Evolutionary conservation across 345 rosid genomes (phyloP), one percentile per base, ranked within the genome.

Genomic region (Pistacia atlantica): DNA sequence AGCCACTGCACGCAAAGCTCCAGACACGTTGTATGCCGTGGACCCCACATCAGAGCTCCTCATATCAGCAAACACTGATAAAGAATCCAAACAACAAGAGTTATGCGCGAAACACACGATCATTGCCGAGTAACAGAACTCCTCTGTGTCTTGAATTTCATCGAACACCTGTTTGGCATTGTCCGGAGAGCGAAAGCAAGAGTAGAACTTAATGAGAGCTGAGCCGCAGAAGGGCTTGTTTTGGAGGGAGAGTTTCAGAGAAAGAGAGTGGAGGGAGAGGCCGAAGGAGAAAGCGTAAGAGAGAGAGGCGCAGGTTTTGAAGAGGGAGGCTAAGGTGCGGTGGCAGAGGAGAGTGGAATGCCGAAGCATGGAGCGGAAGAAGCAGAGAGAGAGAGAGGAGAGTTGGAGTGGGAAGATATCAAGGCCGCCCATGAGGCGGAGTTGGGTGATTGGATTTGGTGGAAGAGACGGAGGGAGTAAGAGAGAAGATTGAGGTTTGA

Each of bases 301-400:
- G 65, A 85, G 86, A 56, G 84, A 73, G 38, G 83, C 78, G 76
- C 88, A 83, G 59, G 86, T 76, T 73, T 81, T 25, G 25, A 25
- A 25, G 25, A 25, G 25, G 25, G 25, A 25, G 25, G 25, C 25
- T 25, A 25, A 25, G 25, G 25, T 25, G 25, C 25, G 25, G 25
- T 80, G 83, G 69, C 78, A 82, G 73, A 87, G 91, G 31, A 79
- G 73, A 20, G 75, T 42, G 31, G 86, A 77, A 77, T 55, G 65
- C 75, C 89, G 82, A 57, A 86, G 86, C 91, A 86, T 84, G 78
- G 89, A 82, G 77, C 86, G 31, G 81, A 86, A 86, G 71, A 75
- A 63, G 54, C 65, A 73, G 70, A 84, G 82, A 46, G 91, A 22
- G 25, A 79, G 52, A 65, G 76, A 45, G 64, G 45, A 14, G 85